Conservation (phyloP, 129 eudicot species). For the Flaveria brownii region DNA sequence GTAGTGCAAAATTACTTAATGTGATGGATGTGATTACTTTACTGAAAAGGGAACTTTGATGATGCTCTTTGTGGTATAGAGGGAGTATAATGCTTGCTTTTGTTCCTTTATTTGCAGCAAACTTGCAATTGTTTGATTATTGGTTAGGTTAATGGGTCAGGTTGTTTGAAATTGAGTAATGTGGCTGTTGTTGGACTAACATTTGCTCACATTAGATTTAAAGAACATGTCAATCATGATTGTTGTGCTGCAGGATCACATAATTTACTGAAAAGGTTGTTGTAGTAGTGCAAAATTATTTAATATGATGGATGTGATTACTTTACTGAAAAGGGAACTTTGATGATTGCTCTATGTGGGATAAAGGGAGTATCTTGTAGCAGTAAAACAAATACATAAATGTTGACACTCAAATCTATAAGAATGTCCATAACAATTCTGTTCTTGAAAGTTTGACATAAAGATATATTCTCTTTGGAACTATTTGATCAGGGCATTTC, state of each 20-base stretch:
- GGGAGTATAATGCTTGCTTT: background rate
- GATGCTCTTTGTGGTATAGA: background rate
- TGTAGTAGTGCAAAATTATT: background rate
- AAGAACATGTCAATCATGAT: background rate
- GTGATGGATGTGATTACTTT: background rate
- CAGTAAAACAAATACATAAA: constrained; percentile 2
- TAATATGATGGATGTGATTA: background rate
- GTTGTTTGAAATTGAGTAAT: background rate
- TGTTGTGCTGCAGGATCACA: background rate
- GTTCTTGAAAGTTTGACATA: background rate
- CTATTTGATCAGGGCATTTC: constrained; percentile 3
- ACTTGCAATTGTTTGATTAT: constrained; percentile 1
- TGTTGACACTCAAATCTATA: background rate
- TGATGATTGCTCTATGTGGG: background rate
- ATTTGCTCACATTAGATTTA: background rate
- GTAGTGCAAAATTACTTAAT: background rate
- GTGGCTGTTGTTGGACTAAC: background rate
- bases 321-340: constrained; percentile 6
- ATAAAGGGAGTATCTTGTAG: background rate
- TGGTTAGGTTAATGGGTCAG: constrained; percentile 15
- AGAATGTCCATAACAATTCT: background rate
- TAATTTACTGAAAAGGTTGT: background rate
- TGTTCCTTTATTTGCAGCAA: background rate
- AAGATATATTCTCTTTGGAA: background rate
- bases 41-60: background rate